Conservation (phyloP, 345 rosid genomes). For the Eucalyptus sp. region DNA sequence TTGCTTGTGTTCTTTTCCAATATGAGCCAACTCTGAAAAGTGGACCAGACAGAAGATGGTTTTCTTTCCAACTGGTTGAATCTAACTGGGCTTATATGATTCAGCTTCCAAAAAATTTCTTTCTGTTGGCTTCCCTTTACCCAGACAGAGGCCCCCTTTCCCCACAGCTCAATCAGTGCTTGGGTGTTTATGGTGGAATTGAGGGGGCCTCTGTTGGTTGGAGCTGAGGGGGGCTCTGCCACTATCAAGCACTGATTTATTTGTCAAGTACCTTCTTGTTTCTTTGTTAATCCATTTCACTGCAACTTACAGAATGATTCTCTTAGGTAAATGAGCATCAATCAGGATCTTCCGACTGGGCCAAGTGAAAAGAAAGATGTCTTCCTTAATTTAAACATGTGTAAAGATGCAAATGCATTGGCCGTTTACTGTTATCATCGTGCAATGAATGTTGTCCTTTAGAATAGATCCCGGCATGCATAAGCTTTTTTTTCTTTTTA, state of each 20-base stretch:
- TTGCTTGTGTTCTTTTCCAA: neutral
- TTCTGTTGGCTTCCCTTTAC: neutral
- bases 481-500: neutral
- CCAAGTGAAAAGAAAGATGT: neutral
- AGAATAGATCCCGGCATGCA: neutral
- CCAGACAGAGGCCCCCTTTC: too few relatives aligned
- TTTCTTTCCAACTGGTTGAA: neutral
- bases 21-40: neutral
- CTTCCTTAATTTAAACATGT: neutral
- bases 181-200: neutral
- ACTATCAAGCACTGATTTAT: neutral
- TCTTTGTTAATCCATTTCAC: neutral
- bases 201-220: neutral
- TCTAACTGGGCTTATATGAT: neutral
- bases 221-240: neutral
- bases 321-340: neutral
- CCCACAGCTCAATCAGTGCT: too few relatives aligned
- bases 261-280: neutral
- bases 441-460: neutral
- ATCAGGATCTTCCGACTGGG: neutral
- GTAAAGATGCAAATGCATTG: neutral
- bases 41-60: neutral
- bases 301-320: neutral
- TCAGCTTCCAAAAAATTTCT: neutral
- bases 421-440: neutral